Evolutionary conservation across 73 alveolate genomes (phyloP).

Genomic region (Uronychia binucleata): DNA sequence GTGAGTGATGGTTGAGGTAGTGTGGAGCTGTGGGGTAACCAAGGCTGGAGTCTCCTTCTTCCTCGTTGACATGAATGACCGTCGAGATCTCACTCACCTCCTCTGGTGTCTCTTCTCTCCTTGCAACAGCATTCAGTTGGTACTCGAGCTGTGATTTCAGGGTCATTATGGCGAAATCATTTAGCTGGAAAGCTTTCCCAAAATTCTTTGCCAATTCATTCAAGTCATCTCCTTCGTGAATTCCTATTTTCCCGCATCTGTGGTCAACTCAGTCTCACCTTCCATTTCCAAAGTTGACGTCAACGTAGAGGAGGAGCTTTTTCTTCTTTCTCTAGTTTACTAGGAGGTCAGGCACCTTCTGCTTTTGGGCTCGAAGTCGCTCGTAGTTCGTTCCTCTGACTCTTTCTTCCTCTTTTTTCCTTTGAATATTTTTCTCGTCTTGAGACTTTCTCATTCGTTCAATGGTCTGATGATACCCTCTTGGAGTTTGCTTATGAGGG

Average conservation of each 20-base stretch:
- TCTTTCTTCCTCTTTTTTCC: constrained; percentile 17
- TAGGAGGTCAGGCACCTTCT: constrained; percentile 33
- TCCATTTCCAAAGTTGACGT: constrained; percentile 19
- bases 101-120: too few relatives aligned
- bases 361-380: not conserved
- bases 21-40: too few relatives aligned
- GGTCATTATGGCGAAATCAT: not conserved
- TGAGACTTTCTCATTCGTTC: constrained; percentile 26
- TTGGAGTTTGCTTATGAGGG: constrained; percentile 11
- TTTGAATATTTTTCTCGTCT: constrained; percentile 23
- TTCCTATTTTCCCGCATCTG: constrained; percentile 45
- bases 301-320: constrained; percentile 37
- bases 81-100: too few relatives aligned
- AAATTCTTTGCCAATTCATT: constrained; percentile 43
- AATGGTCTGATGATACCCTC: constrained; percentile 31
- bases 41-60: too few relatives aligned
- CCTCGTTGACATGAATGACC: too few relatives aligned
- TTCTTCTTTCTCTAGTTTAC: constrained; percentile 24
- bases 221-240: constrained; percentile 50
- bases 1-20: too few relatives aligned
- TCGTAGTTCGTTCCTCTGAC: constrained; percentile 40
- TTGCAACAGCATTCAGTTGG: too few relatives aligned
- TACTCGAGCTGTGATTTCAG: not conserved
- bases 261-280: constrained; percentile 9
- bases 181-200: constrained; percentile 25